Evolutionary conservation across 2,329 filamentous ascomycete genomes (phyloP), one percentile per base, ranked within the genome.

Genomic region (Alternaria sp.): DNA sequence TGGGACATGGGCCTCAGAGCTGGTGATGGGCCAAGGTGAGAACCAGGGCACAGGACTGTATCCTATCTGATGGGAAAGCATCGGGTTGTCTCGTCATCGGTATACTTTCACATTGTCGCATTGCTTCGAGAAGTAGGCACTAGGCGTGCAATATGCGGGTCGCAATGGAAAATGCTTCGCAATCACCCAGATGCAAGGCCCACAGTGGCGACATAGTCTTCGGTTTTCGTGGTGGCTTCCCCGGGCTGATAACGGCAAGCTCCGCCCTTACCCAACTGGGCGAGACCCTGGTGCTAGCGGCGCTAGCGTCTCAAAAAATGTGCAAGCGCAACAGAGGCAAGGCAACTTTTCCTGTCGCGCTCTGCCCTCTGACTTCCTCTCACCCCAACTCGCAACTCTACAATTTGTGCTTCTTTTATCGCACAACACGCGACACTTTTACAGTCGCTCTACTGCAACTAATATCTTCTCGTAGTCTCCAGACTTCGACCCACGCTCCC

Each of bases 1-100:
- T 93, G 91, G 91, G 86, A 91, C 59, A 92, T 92, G 89, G 88
- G 86, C 2, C 70, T 85, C 56, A 65, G 60, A 43, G 68, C 62
- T 55, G 56, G 56, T 6, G 45, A 56, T 19, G 43, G 6, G 26
- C 11, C 6, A 46, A 43, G 11, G 17, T 59, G 43, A 59, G 36
- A 17, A 40, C 36, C 36, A 17, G 36, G 36, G 36, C 36, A 40
- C 36, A 40, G 36, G 36, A 11, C 15, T 40, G 36, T 40, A 40
- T 40, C 36, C 36, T 40, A 17, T 5, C 2, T 17, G 4, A 17
- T 40, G 8, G 36, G n/a, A 40, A 3, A 40, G 36, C 36, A 40
- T 17, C 36, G 36, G 36, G 36, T 40, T 40, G 36, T 40, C 36
- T 40, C 36, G 36, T 40, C 36, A 40, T 40, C 9, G n/a, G 36